A percentile compares a stretch with the other conserved stretches of the same genome.
These are phyloP conservation scores for Tulasnella sp. DNA, from an alignment of 768 basidiomycete species.

Conservation along the genomic window DNA sequence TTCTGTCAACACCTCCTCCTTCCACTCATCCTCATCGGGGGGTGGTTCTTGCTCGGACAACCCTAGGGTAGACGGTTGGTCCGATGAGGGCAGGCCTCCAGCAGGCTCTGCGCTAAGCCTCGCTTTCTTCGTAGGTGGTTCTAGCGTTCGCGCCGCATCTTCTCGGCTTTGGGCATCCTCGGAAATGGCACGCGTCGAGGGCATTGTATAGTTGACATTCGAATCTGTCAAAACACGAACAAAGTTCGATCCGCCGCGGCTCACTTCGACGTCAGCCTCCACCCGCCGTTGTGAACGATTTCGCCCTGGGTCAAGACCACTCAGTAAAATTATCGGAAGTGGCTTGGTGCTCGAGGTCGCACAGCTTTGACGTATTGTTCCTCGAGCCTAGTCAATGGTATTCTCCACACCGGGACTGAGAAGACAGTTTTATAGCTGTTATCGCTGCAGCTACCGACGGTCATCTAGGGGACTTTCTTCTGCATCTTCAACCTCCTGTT, in stretches of 20 bases:
- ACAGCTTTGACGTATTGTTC: not conserved
- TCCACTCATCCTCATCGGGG: conserved; percentile 16
- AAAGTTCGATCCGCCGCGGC: not conserved
- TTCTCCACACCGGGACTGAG: no score
- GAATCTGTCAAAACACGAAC: not conserved
- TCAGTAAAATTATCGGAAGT: not conserved
- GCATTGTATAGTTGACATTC: conserved; percentile 11
- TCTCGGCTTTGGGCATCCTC: not conserved
- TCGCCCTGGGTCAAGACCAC: not conserved
- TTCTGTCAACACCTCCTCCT: not conserved
- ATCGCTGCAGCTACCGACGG: not conserved
- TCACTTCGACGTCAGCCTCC: not conserved
- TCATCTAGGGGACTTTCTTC: not conserved
- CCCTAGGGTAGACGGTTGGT: not conserved
- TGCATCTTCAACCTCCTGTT: not conserved
- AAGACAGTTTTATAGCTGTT: not conserved
- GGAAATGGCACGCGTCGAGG: not conserved
- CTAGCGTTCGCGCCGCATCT: conserved; percentile 1
- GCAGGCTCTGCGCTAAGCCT: conserved; percentile 4
- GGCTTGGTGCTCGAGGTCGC: not conserved
- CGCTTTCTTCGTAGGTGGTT: conserved; percentile 6
- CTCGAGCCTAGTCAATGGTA: no score
- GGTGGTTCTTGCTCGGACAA: not conserved
- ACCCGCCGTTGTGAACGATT: not conserved
- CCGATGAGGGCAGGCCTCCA: not conserved